These are phyloP conservation scores for Cydonia oblonga DNA, from an alignment of 331 rosid genomes.

Conservation along the genomic window DNA sequence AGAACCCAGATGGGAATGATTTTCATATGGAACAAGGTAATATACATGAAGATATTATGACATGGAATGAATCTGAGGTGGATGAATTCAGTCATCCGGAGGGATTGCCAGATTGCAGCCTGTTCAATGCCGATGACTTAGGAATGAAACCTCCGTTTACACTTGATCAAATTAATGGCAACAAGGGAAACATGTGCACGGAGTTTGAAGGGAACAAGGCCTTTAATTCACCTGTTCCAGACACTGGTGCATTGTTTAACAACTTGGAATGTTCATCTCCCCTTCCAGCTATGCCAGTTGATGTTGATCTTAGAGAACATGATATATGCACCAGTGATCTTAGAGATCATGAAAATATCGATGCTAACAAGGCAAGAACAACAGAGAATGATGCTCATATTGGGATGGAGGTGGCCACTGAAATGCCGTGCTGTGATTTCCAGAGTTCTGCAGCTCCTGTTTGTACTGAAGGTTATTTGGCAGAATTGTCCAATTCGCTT, in stretches of 20 bases:
- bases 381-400: constrained; percentile 19
- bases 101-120: constrained; percentile 31
- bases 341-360: constrained; percentile 23
- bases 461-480: constrained; percentile 53
- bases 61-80: neutral
- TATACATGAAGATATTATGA: neutral
- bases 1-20: neutral
- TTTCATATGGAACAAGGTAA: neutral
- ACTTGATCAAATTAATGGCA: constrained; percentile 35
- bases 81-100: constrained; percentile 29
- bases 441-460: constrained; percentile 21
- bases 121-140: constrained; percentile 33
- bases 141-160: constrained; percentile 28
- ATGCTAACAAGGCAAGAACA: constrained; percentile 14
- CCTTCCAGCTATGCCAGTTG: constrained; percentile 36
- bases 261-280: constrained; percentile 48
- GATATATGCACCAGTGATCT: constrained; percentile 15
- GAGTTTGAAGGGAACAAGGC: constrained; percentile 40
- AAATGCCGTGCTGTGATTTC: constrained; percentile 33
- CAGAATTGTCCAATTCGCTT: constrained; percentile 70
- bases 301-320: constrained; percentile 20
- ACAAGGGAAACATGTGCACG: constrained; percentile 40
- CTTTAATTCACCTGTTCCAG: constrained; percentile 50
- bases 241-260: constrained; percentile 51
- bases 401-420: constrained; percentile 14